phyloP scores from a whole-genome alignment of 805 yeast species.

The Ogataea methylovora region DNA sequence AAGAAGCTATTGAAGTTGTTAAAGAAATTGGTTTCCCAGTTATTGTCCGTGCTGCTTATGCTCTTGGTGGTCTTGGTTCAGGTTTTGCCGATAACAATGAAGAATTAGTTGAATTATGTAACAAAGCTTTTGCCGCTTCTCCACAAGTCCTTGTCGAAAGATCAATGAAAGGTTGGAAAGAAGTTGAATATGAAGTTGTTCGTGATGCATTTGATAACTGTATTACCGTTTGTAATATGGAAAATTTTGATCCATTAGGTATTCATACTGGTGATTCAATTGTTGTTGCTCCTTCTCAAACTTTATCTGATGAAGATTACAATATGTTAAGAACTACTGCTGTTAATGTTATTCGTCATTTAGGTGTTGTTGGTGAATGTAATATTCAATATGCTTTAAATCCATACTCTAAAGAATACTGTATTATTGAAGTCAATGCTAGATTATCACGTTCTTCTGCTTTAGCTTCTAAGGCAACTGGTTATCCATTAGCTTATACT shows the following conservation, averaged over 20 bases:
- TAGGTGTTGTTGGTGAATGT: slow-evolving; percentile 99
- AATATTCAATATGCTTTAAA: slow-evolving; percentile 95
- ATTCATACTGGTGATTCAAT: slow-evolving; percentile 99
- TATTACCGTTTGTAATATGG: slow-evolving; percentile 99
- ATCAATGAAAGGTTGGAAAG: slow-evolving; percentile 99
- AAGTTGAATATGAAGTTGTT: slow-evolving; percentile 96
- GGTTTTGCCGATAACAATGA: slow-evolving; percentile 90
- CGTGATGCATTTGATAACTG: slow-evolving; percentile 97
- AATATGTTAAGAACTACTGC: slow-evolving; percentile 98
- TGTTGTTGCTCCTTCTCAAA: slow-evolving; percentile 98
- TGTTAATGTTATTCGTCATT: slow-evolving; percentile 90
- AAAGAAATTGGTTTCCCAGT: slow-evolving; percentile 88
- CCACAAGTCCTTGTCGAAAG: slow-evolving; percentile 95
- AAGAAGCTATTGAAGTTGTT: slow-evolving; percentile 82
- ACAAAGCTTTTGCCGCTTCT: slow-evolving; percentile 87
- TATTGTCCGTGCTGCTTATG: slow-evolving; percentile 95
- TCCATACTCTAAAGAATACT: slow-evolving; percentile 89
- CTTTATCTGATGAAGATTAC: slow-evolving; percentile 93
- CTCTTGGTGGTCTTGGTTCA: slow-evolving; percentile 96
- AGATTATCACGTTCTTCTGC: slow-evolving; percentile 98
- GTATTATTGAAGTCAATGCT: slow-evolving; percentile 97
- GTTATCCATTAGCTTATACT: slow-evolving; percentile 95
- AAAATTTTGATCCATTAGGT: slow-evolving; percentile 96
- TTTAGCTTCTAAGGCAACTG: slow-evolving; percentile 96
- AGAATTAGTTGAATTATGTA: slow-evolving; percentile 77